Evolutionary conservation across 352 stramenopile species (phyloP), one percentile per base, ranked within the genome.

Genomic region (Blastocystis sp.): DNA sequence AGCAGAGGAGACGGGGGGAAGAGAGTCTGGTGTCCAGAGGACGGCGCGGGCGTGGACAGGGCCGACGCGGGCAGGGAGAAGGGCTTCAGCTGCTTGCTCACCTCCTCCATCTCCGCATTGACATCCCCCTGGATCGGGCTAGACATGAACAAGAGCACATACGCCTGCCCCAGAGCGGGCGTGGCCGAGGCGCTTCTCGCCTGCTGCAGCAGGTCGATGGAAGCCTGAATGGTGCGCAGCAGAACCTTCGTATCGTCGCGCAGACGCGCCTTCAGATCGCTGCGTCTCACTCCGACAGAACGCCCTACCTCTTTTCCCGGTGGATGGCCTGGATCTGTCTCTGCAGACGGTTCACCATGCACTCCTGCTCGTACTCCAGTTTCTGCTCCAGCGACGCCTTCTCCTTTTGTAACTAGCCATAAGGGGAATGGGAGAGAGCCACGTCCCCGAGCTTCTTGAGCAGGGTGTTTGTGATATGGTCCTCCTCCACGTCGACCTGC

Each of bases 341-440:
- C 66, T 90, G 89, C 6, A 90, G 81, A 69, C 81, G 89, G 74
- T 90, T 90, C 14, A 89, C 80, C 79, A 90, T 90, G 70, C 70
- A 89, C 61, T 90, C 89, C 70, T 90, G 89, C 81, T 90, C 89
- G 63, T 89, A 79, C 63, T 90, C 89, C 17, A 90, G 61, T 65
- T 89, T 87, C 61, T 90, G 89, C 54, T 90, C 89, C 28, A 90
- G 68, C 17, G 79, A 57, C 24, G 84, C 70, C 74, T 90, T 90
- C 19, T 90, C 89, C 60, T 81, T 89, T 64, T 82, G 78, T 42
- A 90, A 57, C 89, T 90, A 88, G n/a, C n/a, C 19, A 61, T 57
- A 21, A 59, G 3, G 21, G 43, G 57, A 14, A 43, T 62, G 2
- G 19, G 38, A 64, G n/a, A 38, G 42, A 11, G 43, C 42, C 40